phyloP scores from a whole-genome alignment of 768 basidiomycete species.

The Coprinopsis marcescibilis region DNA sequence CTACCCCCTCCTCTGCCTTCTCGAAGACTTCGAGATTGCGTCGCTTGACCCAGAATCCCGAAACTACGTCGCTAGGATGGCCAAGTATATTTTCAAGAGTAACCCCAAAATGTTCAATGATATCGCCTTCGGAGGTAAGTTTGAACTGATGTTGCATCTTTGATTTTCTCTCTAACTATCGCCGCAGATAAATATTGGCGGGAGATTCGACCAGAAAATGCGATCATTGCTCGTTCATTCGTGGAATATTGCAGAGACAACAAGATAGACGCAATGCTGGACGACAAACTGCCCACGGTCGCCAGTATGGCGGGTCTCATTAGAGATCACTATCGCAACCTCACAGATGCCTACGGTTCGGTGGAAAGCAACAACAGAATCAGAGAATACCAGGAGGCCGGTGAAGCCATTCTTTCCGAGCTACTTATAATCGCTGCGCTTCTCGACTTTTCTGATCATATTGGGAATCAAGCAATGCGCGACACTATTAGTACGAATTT shows the following conservation, averaged over 20 bases:
- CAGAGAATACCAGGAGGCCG: slow-evolving; percentile 34
- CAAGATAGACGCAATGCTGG: slow-evolving; percentile 57
- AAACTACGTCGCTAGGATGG: slow-evolving; percentile 64
- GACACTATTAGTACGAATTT: slow-evolving; percentile 63
- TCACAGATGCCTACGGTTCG: slow-evolving; percentile 18
- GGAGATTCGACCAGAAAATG: slow-evolving; percentile 66
- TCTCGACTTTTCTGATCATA: slow-evolving; percentile 89
- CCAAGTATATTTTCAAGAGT: slow-evolving; percentile 65
- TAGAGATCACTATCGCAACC: slow-evolving; percentile 60
- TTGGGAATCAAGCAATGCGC: slow-evolving; percentile 84
- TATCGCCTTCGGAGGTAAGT: slow-evolving; percentile 65
- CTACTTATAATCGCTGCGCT: slow-evolving; percentile 73
- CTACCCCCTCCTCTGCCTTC: slow-evolving; percentile 41
- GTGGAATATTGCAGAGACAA: slow-evolving; percentile 67
- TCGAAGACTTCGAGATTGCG: slow-evolving; percentile 49
- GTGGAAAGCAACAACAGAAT: slow-evolving; percentile 13
- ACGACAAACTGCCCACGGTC: slow-evolving; percentile 75
- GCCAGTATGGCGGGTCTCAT: slow-evolving; percentile 75
- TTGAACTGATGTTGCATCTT: background rate
- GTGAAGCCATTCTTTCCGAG: slow-evolving; percentile 71
- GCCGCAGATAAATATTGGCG: background rate
- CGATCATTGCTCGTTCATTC: slow-evolving; percentile 79
- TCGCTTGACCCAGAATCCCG: slow-evolving; percentile 37
- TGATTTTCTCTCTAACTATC: background rate
- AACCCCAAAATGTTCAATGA: slow-evolving; percentile 52